Base-by-base conservation (phyloP, 2,329 filamentous ascomycete species). In the Aspergillus sp. region DNA sequence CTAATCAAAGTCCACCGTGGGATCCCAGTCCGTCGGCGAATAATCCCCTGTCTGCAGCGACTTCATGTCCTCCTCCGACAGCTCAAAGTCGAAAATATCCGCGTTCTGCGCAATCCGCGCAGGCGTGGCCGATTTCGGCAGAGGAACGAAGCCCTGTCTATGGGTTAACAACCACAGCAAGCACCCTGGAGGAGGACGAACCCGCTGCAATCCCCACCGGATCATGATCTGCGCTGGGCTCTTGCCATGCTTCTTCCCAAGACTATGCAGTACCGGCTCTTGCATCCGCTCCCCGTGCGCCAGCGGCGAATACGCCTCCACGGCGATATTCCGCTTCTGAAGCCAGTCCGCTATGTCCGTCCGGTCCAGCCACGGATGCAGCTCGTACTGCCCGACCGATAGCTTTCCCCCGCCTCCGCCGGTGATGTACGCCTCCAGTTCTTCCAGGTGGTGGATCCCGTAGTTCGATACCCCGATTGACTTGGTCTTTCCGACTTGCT, bases 361-460 rank as follows among this genome's bases (percentile, higher is more conserved):
- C 32, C 80, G 74, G 2, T 81, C 86, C 54, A 88, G 85, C 71
- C 89, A 91, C 0, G 82, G 83, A 40, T 89, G 82, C 2, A 88
- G 72, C 55, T 89, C 81, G 47, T 88, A 80, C 61, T 91, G 84
- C 49, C 89, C 89, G 31, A 89, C 74, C 1, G 76, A 73, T 0
- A 84, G 83, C 7, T 64, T 55, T 28, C 82, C 69, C 1, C 68
- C 67, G 0, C 80, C 78, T 8, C 73, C 73, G 0, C 70, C 71
- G 2, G 68, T 67, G 49, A 85, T 70, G 16, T 57, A 54, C 26
- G 41, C 44, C 20, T 58, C 53, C 30, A 86, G 63, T 51, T 86
- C 81, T 41, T 82, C 71, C 31, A 86, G 69, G 64, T 88, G 83
- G 41, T 75, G 74, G 25, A 82, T 72, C 0, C 83, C 84, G 51